Base-by-base conservation (phyloP, 176 grass and related monocot species). In the Triticum urartu region DNA sequence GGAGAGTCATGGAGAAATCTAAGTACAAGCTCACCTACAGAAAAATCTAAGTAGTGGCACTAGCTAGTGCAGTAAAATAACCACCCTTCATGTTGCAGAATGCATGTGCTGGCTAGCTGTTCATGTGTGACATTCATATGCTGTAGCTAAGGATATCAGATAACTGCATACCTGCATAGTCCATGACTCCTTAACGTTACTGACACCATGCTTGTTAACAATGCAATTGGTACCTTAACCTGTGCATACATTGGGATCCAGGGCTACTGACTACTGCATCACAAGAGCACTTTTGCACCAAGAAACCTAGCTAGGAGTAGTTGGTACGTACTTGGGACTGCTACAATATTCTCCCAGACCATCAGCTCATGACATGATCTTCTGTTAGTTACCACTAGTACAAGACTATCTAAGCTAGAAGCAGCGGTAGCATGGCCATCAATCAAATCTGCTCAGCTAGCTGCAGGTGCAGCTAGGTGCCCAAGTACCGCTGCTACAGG, bases 191-290 rank as follows among this genome's bases (percentile, higher is more conserved):
- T 56, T 1, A 9, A 9, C 60, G 68, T 76, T 4, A 34, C 74
- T 79, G 79, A 40, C 79, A 83, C 20, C 79, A 64, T 47, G 10
- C 7, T 13, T 78, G 69, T 70, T 76, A 88, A 62, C 81, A 81
- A 24, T 33, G 87, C 68, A 83, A 81, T 62, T 33, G 28, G 69
- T 80, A 88, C 38, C 70, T 43, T 25, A 25, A 43, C 69, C 36
- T 54, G 62, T 68, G 85, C 4, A 38, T 88, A 77, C 70, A 77
- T 78, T 61, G 43, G 85, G 78, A 78, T 91, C 82, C 52, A 81
- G 77, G 81, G 50, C 48, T 60, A 62, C 30, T 60, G 21, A 21
- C 8, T 21, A 15, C 8, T 36, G 48, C 54, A 35, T 56, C 74
- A 84, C 74, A 54, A 50, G 60, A 88, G 61, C 77, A 64, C 77